Evolutionary conservation across 352 stramenopile species (phyloP), one percentile per base, ranked within the genome.

Genomic region (Phytophthora cryptogea): DNA sequence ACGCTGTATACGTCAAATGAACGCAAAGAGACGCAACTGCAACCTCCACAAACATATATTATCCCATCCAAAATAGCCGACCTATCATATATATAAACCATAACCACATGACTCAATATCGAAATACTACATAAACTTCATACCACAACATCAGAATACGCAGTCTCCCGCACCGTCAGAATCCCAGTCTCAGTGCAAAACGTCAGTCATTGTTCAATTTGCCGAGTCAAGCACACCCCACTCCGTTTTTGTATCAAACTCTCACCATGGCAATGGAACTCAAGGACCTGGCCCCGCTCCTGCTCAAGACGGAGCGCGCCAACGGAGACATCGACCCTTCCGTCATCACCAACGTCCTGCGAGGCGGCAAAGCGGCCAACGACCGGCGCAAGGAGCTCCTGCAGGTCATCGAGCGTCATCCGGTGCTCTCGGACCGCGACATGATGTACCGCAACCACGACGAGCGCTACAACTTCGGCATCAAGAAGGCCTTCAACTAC

Each of bases 251-350:
- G 43, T 26, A 40, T 7, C 8, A 45, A 8, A 33, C 20, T 31
- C 13, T n/a, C 26, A 27, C 40, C 39, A 60, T 66, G 42, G 28
- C 56, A 59, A 52, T 78, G 11, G 74, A 87, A 53, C 70, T 87
- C 47, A 87, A 85, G 66, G 76, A 88, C 51, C 54, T 88, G 41
- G 75, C 73, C 14, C 78, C 73, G 40, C 61, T 85, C 47, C 60
- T 84, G 52, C 70, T 88, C 47, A 83, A 86, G 60, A 79, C 72
- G 51, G 78, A 88, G 49, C 78, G 78, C 27, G 57, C 70, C 14
- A 70, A 71, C 39, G 78, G 80, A 3, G 59, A 89, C 60, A 52
- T 86, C 5, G 43, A 86, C 63, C 54, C 67, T 1, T 8, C 42
- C 2, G 48, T 76, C 20, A 58, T 86, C 45, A 71, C 75, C 8